Conservation (phyloP, 805 yeast species). For the Candida boleticola region DNA sequence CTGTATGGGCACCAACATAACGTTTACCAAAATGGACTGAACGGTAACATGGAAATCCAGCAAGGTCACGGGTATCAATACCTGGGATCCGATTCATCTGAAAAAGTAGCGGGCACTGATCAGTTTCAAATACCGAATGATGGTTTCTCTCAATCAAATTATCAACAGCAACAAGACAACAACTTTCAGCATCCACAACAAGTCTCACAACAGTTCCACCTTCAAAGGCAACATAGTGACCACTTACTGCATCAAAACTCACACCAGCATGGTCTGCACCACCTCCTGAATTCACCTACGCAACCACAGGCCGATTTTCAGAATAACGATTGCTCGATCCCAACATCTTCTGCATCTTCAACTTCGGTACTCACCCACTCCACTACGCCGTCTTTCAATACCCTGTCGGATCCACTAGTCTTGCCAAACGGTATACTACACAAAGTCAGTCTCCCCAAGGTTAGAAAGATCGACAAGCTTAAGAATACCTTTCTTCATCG, state of each 20-base stretch:
- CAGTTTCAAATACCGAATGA: too few relatives aligned
- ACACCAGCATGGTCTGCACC: neutral
- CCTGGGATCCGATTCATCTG: too few relatives aligned
- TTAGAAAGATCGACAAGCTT: constrained; percentile 8
- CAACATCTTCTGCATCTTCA: neutral
- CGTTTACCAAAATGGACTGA: too few relatives aligned
- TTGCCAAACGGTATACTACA: neutral
- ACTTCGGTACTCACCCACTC: constrained; percentile 15
- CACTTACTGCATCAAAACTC: neutral
- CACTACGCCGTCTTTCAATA: constrained; percentile 3
- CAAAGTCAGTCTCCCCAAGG: constrained; percentile 10
- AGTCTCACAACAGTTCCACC: neutral
- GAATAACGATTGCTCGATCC: neutral
- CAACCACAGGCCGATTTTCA: neutral
- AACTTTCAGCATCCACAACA: constrained; percentile 2
- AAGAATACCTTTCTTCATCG: constrained; percentile 15
- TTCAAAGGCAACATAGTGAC: neutral
- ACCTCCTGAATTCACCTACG: neutral
- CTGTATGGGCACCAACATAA: too few relatives aligned
- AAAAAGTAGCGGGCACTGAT: too few relatives aligned
- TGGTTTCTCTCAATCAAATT: too few relatives aligned
- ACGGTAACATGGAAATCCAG: too few relatives aligned
- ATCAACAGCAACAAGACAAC: neutral
- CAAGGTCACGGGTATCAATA: too few relatives aligned
- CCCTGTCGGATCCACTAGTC: neutral